Conservation (phyloP, 768 basidiomycete species). For the Daedaleopsis nitida region DNA sequence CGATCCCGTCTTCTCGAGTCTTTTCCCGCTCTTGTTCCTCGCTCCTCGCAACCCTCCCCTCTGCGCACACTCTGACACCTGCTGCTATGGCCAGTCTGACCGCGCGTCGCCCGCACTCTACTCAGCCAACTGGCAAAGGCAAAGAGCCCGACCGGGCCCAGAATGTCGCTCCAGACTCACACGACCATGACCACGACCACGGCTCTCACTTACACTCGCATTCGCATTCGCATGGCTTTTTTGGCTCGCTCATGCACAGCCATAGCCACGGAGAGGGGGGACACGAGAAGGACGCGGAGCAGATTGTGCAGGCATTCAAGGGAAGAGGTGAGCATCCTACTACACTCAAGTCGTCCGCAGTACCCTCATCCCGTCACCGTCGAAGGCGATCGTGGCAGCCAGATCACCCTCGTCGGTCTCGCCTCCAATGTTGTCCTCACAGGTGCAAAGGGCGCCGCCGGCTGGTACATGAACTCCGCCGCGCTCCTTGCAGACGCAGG, state of each 20-base stretch:
- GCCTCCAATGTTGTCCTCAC: constrained; percentile 83
- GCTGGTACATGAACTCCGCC: constrained; percentile 88
- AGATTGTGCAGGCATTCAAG: constrained; percentile 66
- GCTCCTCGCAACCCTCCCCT: neutral
- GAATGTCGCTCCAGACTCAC: constrained; percentile 11
- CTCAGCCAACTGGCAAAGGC: constrained; percentile 28
- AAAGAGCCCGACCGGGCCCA: constrained; percentile 24
- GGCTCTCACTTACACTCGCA: constrained; percentile 45
- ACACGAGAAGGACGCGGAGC: constrained; percentile 62
- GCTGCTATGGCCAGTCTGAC: constrained; percentile 9
- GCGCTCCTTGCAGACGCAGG: constrained; percentile 92
- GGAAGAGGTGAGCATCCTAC: constrained; percentile 56
- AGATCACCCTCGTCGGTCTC: constrained; percentile 84
- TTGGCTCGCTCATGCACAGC: constrained; percentile 51
- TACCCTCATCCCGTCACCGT: neutral
- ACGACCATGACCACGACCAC: constrained; percentile 30
- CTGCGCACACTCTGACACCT: neutral
- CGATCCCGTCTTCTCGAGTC: constrained; percentile 1
- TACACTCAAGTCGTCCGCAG: neutral
- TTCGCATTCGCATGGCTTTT: constrained; percentile 57
- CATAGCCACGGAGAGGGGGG: constrained; percentile 65
- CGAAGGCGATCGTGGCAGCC: constrained; percentile 77
- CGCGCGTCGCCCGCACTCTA: constrained; percentile 17
- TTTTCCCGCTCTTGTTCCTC: neutral
- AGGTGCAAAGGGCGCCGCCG: constrained; percentile 81